Evolutionary conservation across 1,139 yeast genomes (phyloP).

Genomic region (Suhomyces bribrorum): DNA sequence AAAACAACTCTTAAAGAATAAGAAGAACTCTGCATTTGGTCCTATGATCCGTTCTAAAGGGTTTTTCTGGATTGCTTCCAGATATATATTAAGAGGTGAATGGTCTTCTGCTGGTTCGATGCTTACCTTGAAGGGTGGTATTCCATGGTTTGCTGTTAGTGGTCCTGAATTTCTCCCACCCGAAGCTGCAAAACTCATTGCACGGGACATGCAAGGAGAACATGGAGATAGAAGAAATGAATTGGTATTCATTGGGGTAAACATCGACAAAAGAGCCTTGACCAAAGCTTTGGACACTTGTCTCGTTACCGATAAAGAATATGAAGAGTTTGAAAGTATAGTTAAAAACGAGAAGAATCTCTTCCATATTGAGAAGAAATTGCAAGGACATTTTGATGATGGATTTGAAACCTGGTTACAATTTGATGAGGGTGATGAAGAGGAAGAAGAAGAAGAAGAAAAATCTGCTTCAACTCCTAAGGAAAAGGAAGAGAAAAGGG

Average conservation of each 20-base stretch:
- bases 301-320: slow-evolving; percentile 39
- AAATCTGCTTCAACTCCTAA: too few species aligned
- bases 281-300: slow-evolving; percentile 34
- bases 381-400: slow-evolving; percentile 34
- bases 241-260: slow-evolving; percentile 46
- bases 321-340: slow-evolving; percentile 24
- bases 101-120: slow-evolving; percentile 50
- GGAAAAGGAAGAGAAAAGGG: slow-evolving; percentile 5
- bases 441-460: slow-evolving; percentile 5
- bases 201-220: slow-evolving; percentile 37
- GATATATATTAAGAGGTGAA: slow-evolving; percentile 43
- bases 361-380: slow-evolving; percentile 29
- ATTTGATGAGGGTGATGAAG: slow-evolving; percentile 15
- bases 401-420: slow-evolving; percentile 33
- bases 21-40: slow-evolving; percentile 37
- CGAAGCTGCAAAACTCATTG: slow-evolving; percentile 30
- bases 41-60: slow-evolving; percentile 45
- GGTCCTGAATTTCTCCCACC: slow-evolving; percentile 36
- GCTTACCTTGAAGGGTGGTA: slow-evolving; percentile 44
- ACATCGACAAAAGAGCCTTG: slow-evolving; percentile 27
- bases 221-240: slow-evolving; percentile 48
- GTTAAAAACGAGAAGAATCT: slow-evolving; percentile 27
- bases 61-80: slow-evolving; percentile 49
- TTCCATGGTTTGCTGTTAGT: slow-evolving; percentile 47
- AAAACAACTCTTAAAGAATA: slow-evolving; percentile 29